Evolutionary conservation across 2,329 filamentous ascomycete genomes (phyloP).

Genomic region (Rachicladosporium sp.): DNA sequence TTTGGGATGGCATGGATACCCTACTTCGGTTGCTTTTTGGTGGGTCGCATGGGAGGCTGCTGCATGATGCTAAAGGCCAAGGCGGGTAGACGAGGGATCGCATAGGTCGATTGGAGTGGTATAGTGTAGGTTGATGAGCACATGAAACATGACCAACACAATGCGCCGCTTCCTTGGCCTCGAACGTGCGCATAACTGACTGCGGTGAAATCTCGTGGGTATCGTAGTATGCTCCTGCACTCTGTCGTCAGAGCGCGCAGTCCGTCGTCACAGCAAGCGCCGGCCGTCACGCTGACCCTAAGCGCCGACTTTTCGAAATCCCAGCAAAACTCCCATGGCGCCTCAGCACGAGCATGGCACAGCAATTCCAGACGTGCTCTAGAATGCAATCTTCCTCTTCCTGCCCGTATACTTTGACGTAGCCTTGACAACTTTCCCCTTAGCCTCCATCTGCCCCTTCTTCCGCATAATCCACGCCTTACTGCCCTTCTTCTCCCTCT

Average conservation of each 20-base stretch:
- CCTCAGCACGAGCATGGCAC: too few relatives aligned
- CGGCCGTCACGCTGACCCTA: conserved; percentile 1
- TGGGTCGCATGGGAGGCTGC: too few relatives aligned
- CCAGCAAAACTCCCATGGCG: too few relatives aligned
- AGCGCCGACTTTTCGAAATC: not conserved
- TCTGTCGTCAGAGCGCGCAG: conserved; percentile 1
- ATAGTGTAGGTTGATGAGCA: too few relatives aligned
- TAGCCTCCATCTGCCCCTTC: conserved; percentile 86
- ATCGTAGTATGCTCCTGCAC: conserved; percentile 2
- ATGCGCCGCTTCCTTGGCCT: too few relatives aligned
- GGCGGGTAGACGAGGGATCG: too few relatives aligned
- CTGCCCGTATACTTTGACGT: conserved; percentile 89
- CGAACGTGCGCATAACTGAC: too few relatives aligned
- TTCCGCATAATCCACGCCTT: conserved; percentile 76
- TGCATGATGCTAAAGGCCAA: too few relatives aligned
- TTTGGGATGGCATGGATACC: too few relatives aligned
- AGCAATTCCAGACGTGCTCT: conserved; percentile 18
- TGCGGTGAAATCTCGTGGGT: conserved; percentile 3
- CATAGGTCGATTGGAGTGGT: too few relatives aligned
- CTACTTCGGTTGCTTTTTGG: too few relatives aligned
- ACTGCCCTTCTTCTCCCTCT: conserved; percentile 59
- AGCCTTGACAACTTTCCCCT: conserved; percentile 87
- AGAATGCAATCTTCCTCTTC: conserved; percentile 72
- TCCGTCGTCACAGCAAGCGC: conserved; percentile 5
- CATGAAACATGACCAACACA: too few relatives aligned